These are phyloP conservation scores for Postia placenta DNA, from an alignment of 768 basidiomycete species.

Conservation along the genomic window DNA sequence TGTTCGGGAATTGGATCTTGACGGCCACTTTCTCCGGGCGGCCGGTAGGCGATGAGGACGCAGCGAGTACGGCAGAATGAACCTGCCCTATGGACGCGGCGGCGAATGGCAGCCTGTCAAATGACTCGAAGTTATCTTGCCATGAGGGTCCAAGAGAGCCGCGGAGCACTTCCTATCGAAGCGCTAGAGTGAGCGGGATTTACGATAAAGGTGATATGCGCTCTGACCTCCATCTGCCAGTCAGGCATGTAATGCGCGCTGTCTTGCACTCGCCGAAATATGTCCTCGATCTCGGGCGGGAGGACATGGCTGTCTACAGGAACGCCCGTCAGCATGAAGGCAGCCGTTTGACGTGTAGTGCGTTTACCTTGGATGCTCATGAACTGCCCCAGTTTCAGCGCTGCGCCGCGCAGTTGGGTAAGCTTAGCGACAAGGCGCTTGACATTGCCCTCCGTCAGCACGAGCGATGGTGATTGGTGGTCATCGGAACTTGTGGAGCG, in stretches of 20 bases:
- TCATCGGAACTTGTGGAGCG: slow-evolving; percentile 45
- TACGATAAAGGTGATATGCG: not conserved
- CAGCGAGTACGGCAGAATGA: slow-evolving; percentile 63
- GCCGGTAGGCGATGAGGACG: slow-evolving; percentile 47
- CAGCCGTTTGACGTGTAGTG: not conserved
- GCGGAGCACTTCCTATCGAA: slow-evolving; percentile 57
- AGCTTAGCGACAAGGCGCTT: slow-evolving; percentile 86
- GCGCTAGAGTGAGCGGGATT: not conserved
- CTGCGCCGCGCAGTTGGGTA: slow-evolving; percentile 94
- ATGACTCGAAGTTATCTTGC: slow-evolving; percentile 62
- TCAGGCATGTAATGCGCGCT: slow-evolving; percentile 98
- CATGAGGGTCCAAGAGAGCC: slow-evolving; percentile 74
- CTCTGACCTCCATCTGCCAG: slow-evolving; percentile 88
- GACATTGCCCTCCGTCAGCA: slow-evolving; percentile 91
- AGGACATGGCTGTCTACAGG: slow-evolving; percentile 77
- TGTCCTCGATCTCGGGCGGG: slow-evolving; percentile 80
- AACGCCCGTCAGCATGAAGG: not conserved
- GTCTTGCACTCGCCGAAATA: slow-evolving; percentile 89
- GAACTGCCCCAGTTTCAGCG: slow-evolving; percentile 94
- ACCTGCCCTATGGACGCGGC: slow-evolving; percentile 98
- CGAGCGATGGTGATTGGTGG: slow-evolving; percentile 39
- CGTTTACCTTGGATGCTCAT: slow-evolving; percentile 85
- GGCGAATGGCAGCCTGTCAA: slow-evolving; percentile 85
- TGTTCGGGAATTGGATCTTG: slow-evolving; percentile 95
- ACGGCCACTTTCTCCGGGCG: slow-evolving; percentile 58